phyloP scores from a whole-genome alignment of 2,329 filamentous ascomycete genomes.

The Macroventuria anomochaeta region DNA sequence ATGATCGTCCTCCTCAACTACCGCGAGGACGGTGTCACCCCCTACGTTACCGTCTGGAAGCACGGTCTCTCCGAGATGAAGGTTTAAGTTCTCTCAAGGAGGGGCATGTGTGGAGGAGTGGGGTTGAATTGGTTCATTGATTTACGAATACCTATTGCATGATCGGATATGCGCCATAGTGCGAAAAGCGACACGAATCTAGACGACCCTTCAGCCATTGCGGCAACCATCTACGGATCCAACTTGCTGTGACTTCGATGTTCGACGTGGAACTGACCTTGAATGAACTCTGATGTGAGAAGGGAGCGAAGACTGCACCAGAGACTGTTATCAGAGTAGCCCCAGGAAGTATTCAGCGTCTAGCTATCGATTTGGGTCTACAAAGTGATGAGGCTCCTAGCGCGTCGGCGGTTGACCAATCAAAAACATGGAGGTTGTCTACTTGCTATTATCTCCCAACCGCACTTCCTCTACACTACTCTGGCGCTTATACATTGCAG shows the following conservation, averaged over 20 bases:
- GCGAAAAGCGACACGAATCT: constrained; percentile 46
- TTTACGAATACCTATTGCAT: constrained; percentile 50
- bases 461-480: no score
- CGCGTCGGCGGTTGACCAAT: constrained; percentile 9
- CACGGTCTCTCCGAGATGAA: constrained; percentile 88
- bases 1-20: constrained; percentile 97
- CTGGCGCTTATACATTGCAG: neutral
- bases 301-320: no score
- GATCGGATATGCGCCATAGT: constrained; percentile 44
- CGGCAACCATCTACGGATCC: constrained; percentile 8
- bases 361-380: neutral
- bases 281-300: no score
- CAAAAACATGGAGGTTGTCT: neutral
- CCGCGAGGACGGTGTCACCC: constrained; percentile 93
- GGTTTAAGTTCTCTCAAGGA: constrained; percentile 67
- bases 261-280: no score
- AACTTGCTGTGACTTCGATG: neutral
- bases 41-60: constrained; percentile 93
- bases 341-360: neutral
- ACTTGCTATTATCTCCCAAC: no score
- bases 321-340: no score
- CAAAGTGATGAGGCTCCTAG: neutral
- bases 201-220: constrained; percentile 32
- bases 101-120: constrained; percentile 20
- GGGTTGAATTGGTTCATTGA: constrained; percentile 37